phyloP scores from a whole-genome alignment of 768 basidiomycete genomes.

The Hygrocybe coccinea region DNA sequence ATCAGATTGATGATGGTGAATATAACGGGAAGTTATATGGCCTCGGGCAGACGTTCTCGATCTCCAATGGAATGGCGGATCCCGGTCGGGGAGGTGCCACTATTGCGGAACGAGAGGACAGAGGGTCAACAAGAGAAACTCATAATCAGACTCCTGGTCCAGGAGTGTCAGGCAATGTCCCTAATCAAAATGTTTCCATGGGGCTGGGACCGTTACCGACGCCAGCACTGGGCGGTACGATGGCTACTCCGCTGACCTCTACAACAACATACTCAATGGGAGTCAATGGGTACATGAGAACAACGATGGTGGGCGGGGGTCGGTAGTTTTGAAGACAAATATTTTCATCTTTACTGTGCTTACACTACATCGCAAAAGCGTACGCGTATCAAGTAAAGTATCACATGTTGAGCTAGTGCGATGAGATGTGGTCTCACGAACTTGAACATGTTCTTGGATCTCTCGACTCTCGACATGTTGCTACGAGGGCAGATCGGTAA shows the following conservation, averaged over 20 bases:
- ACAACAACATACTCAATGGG: conserved; percentile 55
- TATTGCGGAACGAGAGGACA: conserved; percentile 77
- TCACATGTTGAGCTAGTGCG: too few species aligned
- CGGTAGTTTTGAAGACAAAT: conserved; percentile 44
- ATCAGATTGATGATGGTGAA: conserved; percentile 77
- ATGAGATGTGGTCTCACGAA: too few species aligned
- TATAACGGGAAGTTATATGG: conserved; percentile 83
- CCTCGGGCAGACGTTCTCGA: conserved; percentile 72
- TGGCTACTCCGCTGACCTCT: conserved; percentile 45
- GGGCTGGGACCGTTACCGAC: conserved; percentile 44
- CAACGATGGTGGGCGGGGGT: conserved; percentile 51
- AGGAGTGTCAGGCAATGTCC: conserved; percentile 31
- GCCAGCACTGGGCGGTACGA: conserved; percentile 16
- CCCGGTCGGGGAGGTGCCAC: conserved; percentile 67
- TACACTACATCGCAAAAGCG: too few species aligned
- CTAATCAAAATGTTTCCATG: conserved; percentile 43
- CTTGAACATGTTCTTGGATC: too few species aligned
- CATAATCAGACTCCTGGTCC: conserved; percentile 58
- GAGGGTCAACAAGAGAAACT: conserved; percentile 45
- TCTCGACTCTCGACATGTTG: too few species aligned
- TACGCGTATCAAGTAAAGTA: too few species aligned
- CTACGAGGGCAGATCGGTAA: too few species aligned
- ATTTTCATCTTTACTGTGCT: conserved; percentile 10
- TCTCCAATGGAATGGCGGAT: conserved; percentile 62
- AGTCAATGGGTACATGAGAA: conserved; percentile 59